These are phyloP conservation scores for Fusarium penzigii DNA, from an alignment of 2,329 filamentous ascomycete genomes.

Conservation along the genomic window DNA sequence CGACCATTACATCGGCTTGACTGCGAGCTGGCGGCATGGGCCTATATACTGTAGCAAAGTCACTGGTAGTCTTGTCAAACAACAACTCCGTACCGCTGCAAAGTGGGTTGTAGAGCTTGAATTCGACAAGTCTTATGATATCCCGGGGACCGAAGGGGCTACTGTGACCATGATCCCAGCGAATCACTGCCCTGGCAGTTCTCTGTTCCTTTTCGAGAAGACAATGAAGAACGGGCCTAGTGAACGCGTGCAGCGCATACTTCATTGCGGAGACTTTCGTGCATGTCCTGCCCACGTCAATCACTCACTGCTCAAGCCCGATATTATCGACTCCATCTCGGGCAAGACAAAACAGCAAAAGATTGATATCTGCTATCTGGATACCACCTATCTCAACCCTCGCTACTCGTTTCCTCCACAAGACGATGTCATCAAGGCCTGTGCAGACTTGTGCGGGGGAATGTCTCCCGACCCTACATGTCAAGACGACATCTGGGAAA, in stretches of 20 bases:
- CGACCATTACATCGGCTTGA: slow-evolving; percentile 93
- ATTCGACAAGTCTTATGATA: slow-evolving; percentile 76
- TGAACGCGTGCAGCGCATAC: slow-evolving; percentile 70
- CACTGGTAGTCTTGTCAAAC: slow-evolving; percentile 84
- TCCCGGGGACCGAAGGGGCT: slow-evolving; percentile 81
- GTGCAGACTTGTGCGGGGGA: slow-evolving; percentile 82
- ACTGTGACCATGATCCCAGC: slow-evolving; percentile 92
- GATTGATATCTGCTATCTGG: slow-evolving; percentile 94
- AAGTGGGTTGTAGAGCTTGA: slow-evolving; percentile 85
- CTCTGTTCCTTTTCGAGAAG: slow-evolving; percentile 91
- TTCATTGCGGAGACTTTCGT: slow-evolving; percentile 95
- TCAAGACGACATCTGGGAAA: slow-evolving; percentile 50
- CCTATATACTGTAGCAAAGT: slow-evolving; percentile 96
- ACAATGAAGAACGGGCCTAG: slow-evolving; percentile 59
- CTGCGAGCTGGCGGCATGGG: slow-evolving; percentile 84
- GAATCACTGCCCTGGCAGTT: slow-evolving; percentile 95
- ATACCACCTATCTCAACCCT: slow-evolving; percentile 95
- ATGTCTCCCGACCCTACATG: slow-evolving; percentile 65
- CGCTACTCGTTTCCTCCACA: slow-evolving; percentile 94
- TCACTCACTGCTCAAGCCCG: slow-evolving; percentile 79
- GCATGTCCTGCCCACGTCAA: slow-evolving; percentile 82
- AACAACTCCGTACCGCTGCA: slow-evolving; percentile 81
- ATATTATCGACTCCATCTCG: slow-evolving; percentile 67
- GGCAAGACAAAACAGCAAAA: slow-evolving; percentile 78
- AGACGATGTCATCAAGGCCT: slow-evolving; percentile 81